A percentile compares a stretch with the other conserved stretches of the same genome.
Evolutionary conservation across 2,329 filamentous ascomycete genomes (phyloP).

Genomic region (Aspergillus proliferans): DNA sequence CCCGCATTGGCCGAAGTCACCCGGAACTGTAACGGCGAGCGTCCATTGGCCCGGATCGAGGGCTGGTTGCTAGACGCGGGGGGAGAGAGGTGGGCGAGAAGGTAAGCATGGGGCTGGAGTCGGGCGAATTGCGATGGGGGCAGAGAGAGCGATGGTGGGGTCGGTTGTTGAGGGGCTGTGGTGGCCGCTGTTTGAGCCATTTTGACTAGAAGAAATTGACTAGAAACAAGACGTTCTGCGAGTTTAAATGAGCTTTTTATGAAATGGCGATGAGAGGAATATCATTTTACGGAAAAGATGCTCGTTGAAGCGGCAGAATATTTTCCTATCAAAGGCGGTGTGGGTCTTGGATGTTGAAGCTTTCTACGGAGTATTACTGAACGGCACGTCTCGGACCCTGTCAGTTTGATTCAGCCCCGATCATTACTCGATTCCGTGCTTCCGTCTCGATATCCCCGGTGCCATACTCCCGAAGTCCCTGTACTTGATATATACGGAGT

Average conservation of each 20-base stretch:
- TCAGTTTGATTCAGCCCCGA: no score
- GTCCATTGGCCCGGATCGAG: slow-evolving; percentile 73
- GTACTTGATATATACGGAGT: no score
- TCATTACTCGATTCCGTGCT: no score
- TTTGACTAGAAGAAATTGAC: background rate
- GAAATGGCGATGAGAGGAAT: background rate
- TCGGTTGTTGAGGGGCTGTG: slow-evolving; percentile 16
- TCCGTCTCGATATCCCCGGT: no score
- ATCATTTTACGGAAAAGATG: background rate
- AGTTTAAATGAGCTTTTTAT: background rate
- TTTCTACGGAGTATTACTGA: background rate
- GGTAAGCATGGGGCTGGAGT: slow-evolving; percentile 80
- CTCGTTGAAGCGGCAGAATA: slow-evolving; percentile 15
- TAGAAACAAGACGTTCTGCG: background rate
- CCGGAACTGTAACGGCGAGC: slow-evolving; percentile 63
- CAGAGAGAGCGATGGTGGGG: slow-evolving; percentile 46
- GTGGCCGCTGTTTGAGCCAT: slow-evolving; percentile 7
- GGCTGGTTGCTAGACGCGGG: slow-evolving; percentile 42
- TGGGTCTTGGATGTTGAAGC: background rate
- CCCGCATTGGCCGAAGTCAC: slow-evolving; percentile 71
- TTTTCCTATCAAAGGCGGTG: slow-evolving; percentile 19
- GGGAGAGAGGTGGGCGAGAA: slow-evolving; percentile 78
- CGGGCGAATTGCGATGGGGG: slow-evolving; percentile 71
- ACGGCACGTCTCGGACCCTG: no score
- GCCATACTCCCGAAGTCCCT: no score